Base-by-base conservation (phyloP, 257 asterid species). In the Solanum appendiculatum region DNA sequence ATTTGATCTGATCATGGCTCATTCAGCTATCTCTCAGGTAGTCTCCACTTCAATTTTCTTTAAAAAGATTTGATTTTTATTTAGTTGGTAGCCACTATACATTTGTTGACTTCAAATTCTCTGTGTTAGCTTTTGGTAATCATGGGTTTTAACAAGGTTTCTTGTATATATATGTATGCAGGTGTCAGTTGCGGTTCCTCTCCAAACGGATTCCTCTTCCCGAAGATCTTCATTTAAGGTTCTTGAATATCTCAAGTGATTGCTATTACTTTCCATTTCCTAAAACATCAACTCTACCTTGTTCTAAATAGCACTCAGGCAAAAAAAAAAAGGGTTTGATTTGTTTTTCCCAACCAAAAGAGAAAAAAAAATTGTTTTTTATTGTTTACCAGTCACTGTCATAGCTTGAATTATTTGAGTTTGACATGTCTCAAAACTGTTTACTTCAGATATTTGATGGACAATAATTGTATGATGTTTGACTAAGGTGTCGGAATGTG, bases 1-100 rank as follows among this genome's bases (percentile, higher is more conserved):
- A 54, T 87, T 87, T 86, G 90, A 87, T 86, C 90, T 82, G 86
- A 90, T 91, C 95, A 92, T 93, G 96, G 94, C 96, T 90, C 92
- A 91, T 88, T 93, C 92, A 5, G 90, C 87, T 85, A 70, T 92
- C 70, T 84, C 88, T 86, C 96, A 90, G 90, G 96, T 92, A 77
- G 36, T n/a, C 8, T 20, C 12, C 60, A 9, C 21, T 36, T 18
- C 4, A 56, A 56, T 56, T 56, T 20, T 56, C 44, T 18, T 66
- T 31, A 63, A 63, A 63, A 63, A 63, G 70, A 63, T 63, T n/a
- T 33, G 33, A 60, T 60, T 60, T 60, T 60, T 60, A 10, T 60
- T 14, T n/a, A n/a, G n/a, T 40, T 40, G 46, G 46, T 40, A 40
- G 12, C 46, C 46, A 40, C 13, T 40, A 8, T 40, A n/a, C 16